Evolutionary conservation across 202 grass and related monocot species (phyloP).

Genomic region (Cymbopogon flexuosus): DNA sequence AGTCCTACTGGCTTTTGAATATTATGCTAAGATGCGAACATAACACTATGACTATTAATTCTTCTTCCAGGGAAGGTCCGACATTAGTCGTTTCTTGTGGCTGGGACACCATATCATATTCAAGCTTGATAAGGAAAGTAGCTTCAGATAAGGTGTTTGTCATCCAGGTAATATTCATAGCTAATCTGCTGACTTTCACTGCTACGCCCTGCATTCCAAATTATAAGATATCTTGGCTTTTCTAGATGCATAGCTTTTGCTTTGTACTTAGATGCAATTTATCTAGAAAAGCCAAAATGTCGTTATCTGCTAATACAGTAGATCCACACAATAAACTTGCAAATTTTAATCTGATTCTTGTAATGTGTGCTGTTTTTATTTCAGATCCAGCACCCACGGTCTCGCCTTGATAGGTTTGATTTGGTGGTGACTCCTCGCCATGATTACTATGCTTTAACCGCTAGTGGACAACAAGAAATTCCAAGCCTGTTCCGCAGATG

Average conservation of each 20-base stretch:
- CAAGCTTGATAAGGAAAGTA: constrained; percentile 69
- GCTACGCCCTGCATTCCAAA: neutral
- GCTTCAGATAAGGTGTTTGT: constrained; percentile 72
- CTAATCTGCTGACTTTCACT: neutral
- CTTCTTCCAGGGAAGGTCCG: constrained; percentile 69
- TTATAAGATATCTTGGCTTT: too few relatives aligned
- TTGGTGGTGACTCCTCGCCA: constrained; percentile 79
- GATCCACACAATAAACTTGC: neutral
- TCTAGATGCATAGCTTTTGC: too few relatives aligned
- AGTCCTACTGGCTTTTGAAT: constrained; percentile 1
- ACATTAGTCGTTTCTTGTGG: constrained; percentile 84
- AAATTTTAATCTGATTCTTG: neutral
- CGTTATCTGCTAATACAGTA: neutral
- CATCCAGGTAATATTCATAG: constrained; percentile 67
- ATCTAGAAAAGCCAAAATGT: too few relatives aligned
- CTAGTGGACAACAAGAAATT: constrained; percentile 62
- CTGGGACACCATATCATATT: constrained; percentile 70
- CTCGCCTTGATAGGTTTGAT: constrained; percentile 72
- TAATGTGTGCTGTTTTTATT: constrained; percentile 21
- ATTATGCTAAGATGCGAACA: neutral
- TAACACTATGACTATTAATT: neutral
- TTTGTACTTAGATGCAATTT: too few relatives aligned
- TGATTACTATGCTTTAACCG: constrained; percentile 89
- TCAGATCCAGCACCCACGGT: constrained; percentile 92
- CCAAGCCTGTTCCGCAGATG: constrained; percentile 63